Evolutionary conservation across 2,329 filamentous ascomycete species (phyloP).

Genomic region (Neonectria hederae): DNA sequence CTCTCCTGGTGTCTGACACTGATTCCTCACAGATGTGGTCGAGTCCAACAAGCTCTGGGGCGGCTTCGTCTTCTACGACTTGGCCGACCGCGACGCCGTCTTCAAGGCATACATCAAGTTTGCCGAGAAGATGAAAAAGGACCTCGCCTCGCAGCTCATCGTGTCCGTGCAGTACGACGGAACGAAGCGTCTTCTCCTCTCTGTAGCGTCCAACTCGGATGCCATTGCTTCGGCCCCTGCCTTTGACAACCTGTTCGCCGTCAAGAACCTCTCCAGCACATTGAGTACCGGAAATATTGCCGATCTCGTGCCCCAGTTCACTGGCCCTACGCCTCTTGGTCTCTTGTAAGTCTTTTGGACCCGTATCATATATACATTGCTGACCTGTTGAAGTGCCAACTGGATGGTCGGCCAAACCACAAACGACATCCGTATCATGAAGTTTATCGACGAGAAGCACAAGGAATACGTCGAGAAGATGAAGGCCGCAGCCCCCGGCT

Average conservation of each 20-base stretch:
- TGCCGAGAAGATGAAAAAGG: conserved; percentile 38
- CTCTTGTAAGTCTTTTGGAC: conserved; percentile 29
- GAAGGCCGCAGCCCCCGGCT: conserved; percentile 37
- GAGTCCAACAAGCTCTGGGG: conserved; percentile 42
- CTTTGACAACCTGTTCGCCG: conserved; percentile 35
- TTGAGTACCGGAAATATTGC: conserved; percentile 35
- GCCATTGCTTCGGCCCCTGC: conserved; percentile 35
- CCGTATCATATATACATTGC: neutral
- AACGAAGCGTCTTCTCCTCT: conserved; percentile 25
- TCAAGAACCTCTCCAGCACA: conserved; percentile 37
- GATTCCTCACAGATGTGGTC: conserved; percentile 20
- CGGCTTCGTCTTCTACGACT: conserved; percentile 40
- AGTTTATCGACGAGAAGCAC: conserved; percentile 44
- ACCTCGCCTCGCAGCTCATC: conserved; percentile 44
- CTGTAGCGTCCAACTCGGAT: conserved; percentile 43
- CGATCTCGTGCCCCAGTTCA: conserved; percentile 45
- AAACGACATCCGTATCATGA: conserved; percentile 43
- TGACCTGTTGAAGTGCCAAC: conserved; percentile 33
- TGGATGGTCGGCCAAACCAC: conserved; percentile 47
- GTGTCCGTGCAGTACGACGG: conserved; percentile 36
- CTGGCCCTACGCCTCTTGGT: conserved; percentile 45
- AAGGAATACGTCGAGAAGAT: conserved; percentile 42
- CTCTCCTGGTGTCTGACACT: neutral
- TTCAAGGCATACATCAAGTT: conserved; percentile 44
- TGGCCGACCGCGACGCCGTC: conserved; percentile 35